Base-by-base conservation (phyloP, 2,329 filamentous ascomycete species). In the Fusarium torreyae region DNA sequence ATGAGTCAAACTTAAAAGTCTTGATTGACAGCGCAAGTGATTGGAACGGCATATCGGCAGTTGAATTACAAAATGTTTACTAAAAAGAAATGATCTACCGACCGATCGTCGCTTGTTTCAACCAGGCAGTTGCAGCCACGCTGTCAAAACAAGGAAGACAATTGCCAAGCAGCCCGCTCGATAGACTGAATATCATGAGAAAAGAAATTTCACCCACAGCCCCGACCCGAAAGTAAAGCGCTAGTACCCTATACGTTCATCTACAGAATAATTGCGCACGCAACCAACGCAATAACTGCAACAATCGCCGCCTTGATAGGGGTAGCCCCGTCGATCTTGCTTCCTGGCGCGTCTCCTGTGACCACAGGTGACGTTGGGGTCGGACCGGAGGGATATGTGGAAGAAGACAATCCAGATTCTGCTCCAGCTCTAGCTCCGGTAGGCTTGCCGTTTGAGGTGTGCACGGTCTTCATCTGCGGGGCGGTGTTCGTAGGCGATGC, bases 231-330 rank as follows among this genome's bases (percentile, higher is more conserved):
- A 31, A 13, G 4, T 31, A 13, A 4, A 11, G 28, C 5, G 13
- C 28, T 28, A 28, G 28, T 10, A 13, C 28, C 10, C 28, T 31
- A 13, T 10, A 31, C 10, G 39, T 28, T 6, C 14, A 1, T n/a
- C 42, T n/a, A 6, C 22, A 3, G 10, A 2, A 2, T 2, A 7
- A 9, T 15, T 24, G 51, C 2, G 24, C 7, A 13, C 31, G 33
- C 5, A 56, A 18, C 33, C 11, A 52, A 6, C 8, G 39, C 34
- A 15, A 40, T 24, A 5, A 17, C 10, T 10, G 53, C 24, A 24
- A 52, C 31, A 3, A 31, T 6, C 0, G 17, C 2, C 1, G 26
- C 45, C 3, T 56, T 51, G 18, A 33, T 0, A 0, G 40, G 11
- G 26, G 28, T 9, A 1, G 15, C 20, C 0, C 1, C n/a, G 9